These are phyloP conservation scores for Lanmaoa pseudosensibilis DNA, from an alignment of 768 basidiomycete genomes.

Conservation along the genomic window DNA sequence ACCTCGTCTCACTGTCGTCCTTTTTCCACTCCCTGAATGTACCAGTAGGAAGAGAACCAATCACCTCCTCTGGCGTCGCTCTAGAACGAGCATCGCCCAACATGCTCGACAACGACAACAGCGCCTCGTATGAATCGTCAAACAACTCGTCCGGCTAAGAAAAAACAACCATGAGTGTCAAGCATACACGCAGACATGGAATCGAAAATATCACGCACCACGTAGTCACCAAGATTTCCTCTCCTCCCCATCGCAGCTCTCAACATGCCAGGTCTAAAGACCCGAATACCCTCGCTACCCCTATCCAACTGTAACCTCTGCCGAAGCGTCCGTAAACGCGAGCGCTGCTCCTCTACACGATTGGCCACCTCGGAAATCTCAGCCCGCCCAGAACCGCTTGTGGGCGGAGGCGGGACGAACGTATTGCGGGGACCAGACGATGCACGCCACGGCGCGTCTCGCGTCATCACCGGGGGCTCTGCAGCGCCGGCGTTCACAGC, in stretches of 20 bases:
- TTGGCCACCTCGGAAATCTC: conserved; percentile 4
- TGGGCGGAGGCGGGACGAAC: conserved; percentile 1
- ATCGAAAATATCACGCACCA: conserved; percentile 44
- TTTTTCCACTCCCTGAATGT: conserved; percentile 69
- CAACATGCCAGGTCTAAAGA: conserved; percentile 26
- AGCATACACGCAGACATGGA: not conserved
- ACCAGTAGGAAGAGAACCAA: conserved; percentile 58
- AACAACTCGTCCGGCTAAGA: conserved; percentile 72
- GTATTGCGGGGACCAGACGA: conserved; percentile 16
- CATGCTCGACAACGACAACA: conserved; percentile 56
- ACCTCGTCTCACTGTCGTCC: conserved; percentile 65
- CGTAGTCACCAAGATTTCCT: conserved; percentile 42
- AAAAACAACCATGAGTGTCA: conserved; percentile 6
- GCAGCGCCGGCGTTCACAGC: not conserved
- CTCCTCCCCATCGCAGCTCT: conserved; percentile 23
- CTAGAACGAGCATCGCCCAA: conserved; percentile 71
- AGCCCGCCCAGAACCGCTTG: not conserved
- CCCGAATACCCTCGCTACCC: conserved; percentile 17
- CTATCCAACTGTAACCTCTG: conserved; percentile 33
- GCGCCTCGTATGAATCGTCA: conserved; percentile 71
- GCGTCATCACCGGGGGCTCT: conserved; percentile 3
- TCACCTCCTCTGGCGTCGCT: conserved; percentile 59
- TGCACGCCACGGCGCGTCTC: conserved; percentile 26
- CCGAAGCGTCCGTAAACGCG: conserved; percentile 26
- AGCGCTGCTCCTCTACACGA: conserved; percentile 22